A percentile compares a stretch with the other conserved stretches of the same genome.
Evolutionary conservation across 2,329 filamentous ascomycete genomes (phyloP).

Genomic region (Fusarium robinianum): DNA sequence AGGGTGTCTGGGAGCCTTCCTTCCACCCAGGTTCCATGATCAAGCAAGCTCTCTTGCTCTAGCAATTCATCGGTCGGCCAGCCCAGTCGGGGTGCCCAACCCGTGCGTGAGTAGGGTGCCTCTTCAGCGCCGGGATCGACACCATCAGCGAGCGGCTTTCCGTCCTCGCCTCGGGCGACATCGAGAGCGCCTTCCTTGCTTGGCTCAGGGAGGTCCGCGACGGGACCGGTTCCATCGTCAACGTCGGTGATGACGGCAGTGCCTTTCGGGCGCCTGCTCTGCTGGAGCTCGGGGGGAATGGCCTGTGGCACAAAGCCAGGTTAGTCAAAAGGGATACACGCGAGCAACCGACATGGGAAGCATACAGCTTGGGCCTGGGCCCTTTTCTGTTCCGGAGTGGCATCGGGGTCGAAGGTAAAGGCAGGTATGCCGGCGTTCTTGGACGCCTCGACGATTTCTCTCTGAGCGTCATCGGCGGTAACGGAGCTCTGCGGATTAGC

Average conservation of each 20-base stretch:
- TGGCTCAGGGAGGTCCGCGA: conserved; percentile 78
- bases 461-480: conserved; percentile 72
- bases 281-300: conserved; percentile 45
- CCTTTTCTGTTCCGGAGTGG: conserved; percentile 80
- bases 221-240: conserved; percentile 69
- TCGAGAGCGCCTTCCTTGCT: conserved; percentile 71
- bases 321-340: conserved; percentile 15
- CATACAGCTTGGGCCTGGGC: conserved; percentile 77
- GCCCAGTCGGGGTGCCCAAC: conserved; percentile 89
- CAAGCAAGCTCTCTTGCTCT: conserved; percentile 72
- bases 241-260: conserved; percentile 78
- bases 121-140: conserved; percentile 58
- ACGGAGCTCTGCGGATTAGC: conserved; percentile 70
- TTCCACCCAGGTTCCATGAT: conserved; percentile 89
- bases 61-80: conserved; percentile 61
- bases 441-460: conserved; percentile 75
- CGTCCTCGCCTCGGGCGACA: conserved; percentile 53
- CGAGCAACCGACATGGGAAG: conserved; percentile 2
- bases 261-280: conserved; percentile 55
- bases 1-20: conserved; percentile 83
- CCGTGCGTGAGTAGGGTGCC: conserved; percentile 58
- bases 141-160: conserved; percentile 54
- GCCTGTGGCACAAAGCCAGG: conserved; percentile 35
- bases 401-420: conserved; percentile 86
- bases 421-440: conserved; percentile 77